These are phyloP conservation scores for Rhododendron molle DNA, from an alignment of 148 eudicot species.

Conservation along the genomic window DNA sequence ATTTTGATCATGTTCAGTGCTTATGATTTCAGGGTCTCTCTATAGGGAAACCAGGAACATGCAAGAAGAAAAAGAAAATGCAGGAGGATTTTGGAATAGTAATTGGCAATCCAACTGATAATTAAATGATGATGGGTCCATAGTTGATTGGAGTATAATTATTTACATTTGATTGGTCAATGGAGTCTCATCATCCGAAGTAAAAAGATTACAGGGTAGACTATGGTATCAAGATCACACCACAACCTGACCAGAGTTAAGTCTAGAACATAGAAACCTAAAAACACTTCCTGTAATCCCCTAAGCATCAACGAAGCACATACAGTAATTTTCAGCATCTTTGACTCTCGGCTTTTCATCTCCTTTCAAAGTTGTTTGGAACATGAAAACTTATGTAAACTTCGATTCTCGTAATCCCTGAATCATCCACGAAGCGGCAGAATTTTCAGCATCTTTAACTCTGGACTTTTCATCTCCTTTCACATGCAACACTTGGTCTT, in stretches of 20 bases:
- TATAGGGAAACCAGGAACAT: background rate
- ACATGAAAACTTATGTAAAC: conserved; percentile 9
- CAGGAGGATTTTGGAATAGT: background rate
- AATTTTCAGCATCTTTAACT: conserved; percentile 31
- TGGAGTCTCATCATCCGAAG: no score
- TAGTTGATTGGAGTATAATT: no score
- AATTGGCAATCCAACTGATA: background rate
- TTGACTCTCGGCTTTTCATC: background rate
- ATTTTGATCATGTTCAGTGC: background rate
- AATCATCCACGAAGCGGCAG: conserved; percentile 77
- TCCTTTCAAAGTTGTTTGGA: background rate
- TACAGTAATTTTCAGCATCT: background rate
- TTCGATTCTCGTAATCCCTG: conserved; percentile 29
- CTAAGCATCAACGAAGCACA: no score
- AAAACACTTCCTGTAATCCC: no score
- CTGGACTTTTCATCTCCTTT: conserved; percentile 48
- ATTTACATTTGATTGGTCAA: no score
- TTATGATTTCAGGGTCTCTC: background rate
- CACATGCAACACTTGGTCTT: conserved; percentile 15
- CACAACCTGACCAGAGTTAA: no score
- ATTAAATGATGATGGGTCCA: background rate
- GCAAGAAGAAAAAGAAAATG: background rate
- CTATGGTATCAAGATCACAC: no score
- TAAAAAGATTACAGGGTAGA: no score
- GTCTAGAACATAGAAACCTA: no score